Percentiles rank a stretch among this genome's conserved stretches.
Conservation (phyloP, 1,139 yeast species). For the Eremothecium coryli region DNA sequence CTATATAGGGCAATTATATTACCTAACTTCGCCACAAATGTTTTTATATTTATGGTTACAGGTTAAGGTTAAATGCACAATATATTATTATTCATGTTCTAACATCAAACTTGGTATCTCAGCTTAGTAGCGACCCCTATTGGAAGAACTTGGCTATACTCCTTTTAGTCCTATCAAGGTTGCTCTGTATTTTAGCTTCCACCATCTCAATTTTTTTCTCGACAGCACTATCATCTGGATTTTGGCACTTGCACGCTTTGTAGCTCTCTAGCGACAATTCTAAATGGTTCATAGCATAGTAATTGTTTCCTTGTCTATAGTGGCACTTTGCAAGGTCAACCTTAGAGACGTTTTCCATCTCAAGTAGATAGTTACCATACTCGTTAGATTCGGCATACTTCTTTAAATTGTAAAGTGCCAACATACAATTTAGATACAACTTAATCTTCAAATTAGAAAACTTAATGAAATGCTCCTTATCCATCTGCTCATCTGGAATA, state of each 20-base stretch:
- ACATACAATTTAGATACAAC: slow-evolving; percentile 50
- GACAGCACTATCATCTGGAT: slow-evolving; percentile 46
- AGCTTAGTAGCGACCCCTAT: no score
- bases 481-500: slow-evolving; percentile 61
- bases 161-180: slow-evolving; percentile 43
- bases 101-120: no score
- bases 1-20: no score
- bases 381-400: slow-evolving; percentile 40
- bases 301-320: slow-evolving; percentile 51
- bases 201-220: slow-evolving; percentile 36
- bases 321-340: slow-evolving; percentile 53
- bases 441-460: slow-evolving; percentile 52
- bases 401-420: slow-evolving; percentile 42
- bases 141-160: slow-evolving; percentile 55
- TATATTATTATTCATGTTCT: no score
- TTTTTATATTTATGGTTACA: no score
- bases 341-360: slow-evolving; percentile 33
- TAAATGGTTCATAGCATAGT: slow-evolving; percentile 36
- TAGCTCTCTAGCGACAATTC: slow-evolving; percentile 44
- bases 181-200: slow-evolving; percentile 34
- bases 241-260: slow-evolving; percentile 36
- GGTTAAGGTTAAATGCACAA: no score
- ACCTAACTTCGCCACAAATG: no score
- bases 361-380: slow-evolving; percentile 49
- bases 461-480: slow-evolving; percentile 42